Base-by-base conservation (phyloP, 345 rosid species). In the Euphorbia tirucalli region DNA sequence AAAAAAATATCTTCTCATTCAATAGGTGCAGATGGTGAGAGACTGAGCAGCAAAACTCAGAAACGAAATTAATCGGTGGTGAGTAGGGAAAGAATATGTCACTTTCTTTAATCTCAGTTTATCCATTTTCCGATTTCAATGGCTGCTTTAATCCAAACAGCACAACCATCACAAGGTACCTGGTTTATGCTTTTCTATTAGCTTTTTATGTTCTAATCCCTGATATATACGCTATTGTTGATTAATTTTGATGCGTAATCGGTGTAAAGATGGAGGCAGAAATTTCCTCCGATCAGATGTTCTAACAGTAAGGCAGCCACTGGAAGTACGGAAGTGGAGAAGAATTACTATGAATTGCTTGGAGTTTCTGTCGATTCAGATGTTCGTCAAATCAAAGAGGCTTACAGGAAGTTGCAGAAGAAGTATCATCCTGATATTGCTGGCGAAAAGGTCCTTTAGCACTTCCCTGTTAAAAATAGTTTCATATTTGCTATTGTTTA, bases 341-440 rank as follows among this genome's bases (percentile, higher is more conserved):
- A 74, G 81, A 79, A 81, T 73, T 80, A 87, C 82, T 85, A 87
- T 52, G 87, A 85, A 59, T 74, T 89, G 78, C 79, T 89, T 0
- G 87, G 89, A 56, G 84, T 89, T 57, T 35, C 88, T 35, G 74
- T 67, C 4, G 86, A 81, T 59, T 86, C 88, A n/a, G 77, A 64
- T 61, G 11, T 28, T 0, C 86, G 30, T 54, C 74, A 84, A 62
- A 85, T 87, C 58, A 84, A 85, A 69, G 85, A 85, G 30, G 86
- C 88, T 67, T 87, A 89, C 22, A 81, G 93, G 79, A 87, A 75
- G 75, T 70, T 89, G 78, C 93, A 84, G 41, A 89, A 89, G 87
- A 82, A 84, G 63, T 68, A 85, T 64, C 91, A 89, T 41, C 91
- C 93, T 22, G 88, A 89, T 71, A 82, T 89, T 58, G 86, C 87